Percentiles rank a stretch among this genome's conserved stretches.
Evolutionary conservation across 2,329 filamentous ascomycete genomes (phyloP).

Genomic region (Stylonectria norvegica): DNA sequence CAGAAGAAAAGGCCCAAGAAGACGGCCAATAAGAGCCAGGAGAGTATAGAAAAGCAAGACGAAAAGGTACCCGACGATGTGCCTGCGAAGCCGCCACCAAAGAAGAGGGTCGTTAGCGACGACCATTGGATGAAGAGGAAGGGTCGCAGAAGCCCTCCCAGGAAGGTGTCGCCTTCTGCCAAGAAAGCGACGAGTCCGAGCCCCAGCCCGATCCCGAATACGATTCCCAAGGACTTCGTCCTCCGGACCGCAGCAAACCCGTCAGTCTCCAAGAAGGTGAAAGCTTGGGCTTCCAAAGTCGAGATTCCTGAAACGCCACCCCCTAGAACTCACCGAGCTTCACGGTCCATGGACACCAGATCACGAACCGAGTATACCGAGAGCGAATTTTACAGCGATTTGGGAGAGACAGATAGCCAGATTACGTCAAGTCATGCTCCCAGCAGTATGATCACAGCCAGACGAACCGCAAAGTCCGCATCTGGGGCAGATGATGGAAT

Average conservation of each 20-base stretch:
- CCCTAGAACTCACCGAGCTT: slow-evolving; percentile 35
- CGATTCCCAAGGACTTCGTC: slow-evolving; percentile 58
- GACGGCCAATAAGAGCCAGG: slow-evolving; percentile 31
- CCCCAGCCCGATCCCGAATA: slow-evolving; percentile 26
- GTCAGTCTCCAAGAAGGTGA: slow-evolving; percentile 56
- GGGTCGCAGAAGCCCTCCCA: slow-evolving; percentile 49
- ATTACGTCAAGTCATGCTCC: slow-evolving; percentile 27
- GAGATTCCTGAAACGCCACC: slow-evolving; percentile 44
- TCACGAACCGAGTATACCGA: slow-evolving; percentile 26
- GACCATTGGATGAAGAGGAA: slow-evolving; percentile 80
- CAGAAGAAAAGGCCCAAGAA: slow-evolving; percentile 43
- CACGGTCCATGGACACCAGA: slow-evolving; percentile 32
- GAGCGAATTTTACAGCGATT: slow-evolving; percentile 27
- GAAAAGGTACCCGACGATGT: slow-evolving; percentile 19
- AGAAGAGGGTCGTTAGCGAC: slow-evolving; percentile 91
- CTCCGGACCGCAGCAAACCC: slow-evolving; percentile 52
- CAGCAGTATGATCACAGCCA: slow-evolving; percentile 19
- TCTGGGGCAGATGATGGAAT: slow-evolving; percentile 40
- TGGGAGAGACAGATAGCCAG: slow-evolving; percentile 27
- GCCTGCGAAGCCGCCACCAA: slow-evolving; percentile 58
- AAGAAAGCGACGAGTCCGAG: too few species aligned
- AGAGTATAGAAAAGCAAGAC: slow-evolving; percentile 21
- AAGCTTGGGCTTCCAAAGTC: slow-evolving; percentile 58
- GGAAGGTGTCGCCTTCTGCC: slow-evolving; percentile 37
- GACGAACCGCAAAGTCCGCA: slow-evolving; percentile 22